phyloP scores from a whole-genome alignment of 2,329 filamentous ascomycete genomes.

The Trichophyton rubrum region DNA sequence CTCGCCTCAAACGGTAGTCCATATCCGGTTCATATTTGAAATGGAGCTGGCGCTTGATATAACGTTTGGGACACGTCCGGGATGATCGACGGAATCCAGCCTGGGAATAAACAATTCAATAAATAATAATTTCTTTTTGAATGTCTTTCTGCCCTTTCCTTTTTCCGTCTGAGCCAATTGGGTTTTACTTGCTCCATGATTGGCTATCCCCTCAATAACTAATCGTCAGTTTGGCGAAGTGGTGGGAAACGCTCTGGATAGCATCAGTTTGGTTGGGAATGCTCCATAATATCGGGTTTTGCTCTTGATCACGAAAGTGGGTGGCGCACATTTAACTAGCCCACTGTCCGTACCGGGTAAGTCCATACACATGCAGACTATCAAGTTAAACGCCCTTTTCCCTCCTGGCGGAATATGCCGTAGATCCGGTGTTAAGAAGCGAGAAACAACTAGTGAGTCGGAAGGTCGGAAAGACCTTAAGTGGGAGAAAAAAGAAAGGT shows the following conservation, averaged over 20 bases:
- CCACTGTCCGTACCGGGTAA: not conserved
- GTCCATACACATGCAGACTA: not conserved
- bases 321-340: not conserved
- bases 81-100: slow-evolving; percentile 2
- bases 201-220: not conserved
- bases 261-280: not conserved
- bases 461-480: no score
- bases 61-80: slow-evolving; percentile 4
- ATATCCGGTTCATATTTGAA: not conserved
- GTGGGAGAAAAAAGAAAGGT: not conserved
- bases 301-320: not conserved
- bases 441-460: not conserved
- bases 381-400: not conserved
- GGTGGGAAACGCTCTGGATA: not conserved
- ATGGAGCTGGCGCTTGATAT: not conserved
- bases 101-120: slow-evolving; percentile 1
- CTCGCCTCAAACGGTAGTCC: slow-evolving; percentile 1
- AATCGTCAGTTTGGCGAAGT: not conserved
- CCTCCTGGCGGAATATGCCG: not conserved
- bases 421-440: not conserved
- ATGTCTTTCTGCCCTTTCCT: not conserved
- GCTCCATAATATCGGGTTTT: slow-evolving; percentile 4
- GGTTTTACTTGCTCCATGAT: not conserved
- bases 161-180: not conserved
- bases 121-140: slow-evolving; percentile 3